Base-by-base conservation (phyloP, 441 rosid species). In the Dalechampia spathulata region DNA sequence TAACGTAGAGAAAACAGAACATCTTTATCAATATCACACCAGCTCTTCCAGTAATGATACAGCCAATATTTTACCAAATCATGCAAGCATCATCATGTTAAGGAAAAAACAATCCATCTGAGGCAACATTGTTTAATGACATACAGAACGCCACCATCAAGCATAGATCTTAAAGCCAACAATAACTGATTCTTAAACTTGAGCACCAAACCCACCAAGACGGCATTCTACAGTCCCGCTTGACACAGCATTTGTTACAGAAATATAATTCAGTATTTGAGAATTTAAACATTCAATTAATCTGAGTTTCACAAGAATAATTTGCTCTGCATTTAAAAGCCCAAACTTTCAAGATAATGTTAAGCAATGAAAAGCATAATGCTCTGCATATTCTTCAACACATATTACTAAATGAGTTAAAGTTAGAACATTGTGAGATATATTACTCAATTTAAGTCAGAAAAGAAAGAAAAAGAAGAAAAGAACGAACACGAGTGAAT, bases 21-120 rank as follows among this genome's bases (percentile, higher is more conserved):
- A 41, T 17, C 22, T 21, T 60, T 4, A n/a, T 34, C 44, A 57
- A 21, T 25, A 16, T 57, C 21, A 30, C 5, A 44, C 43, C 15
- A 7, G 23, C 30, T n/a, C 34, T 47, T 36, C 20, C 20, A 25
- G 21, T 20, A 28, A 20, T 30, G 32, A 37, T 12, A 46, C 36
- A n/a, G 23, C 15, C 20, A 58, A 58, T 34, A 30, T 46, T 58
- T 58, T 44, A 46, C 17, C 19, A n/a, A 34, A 36, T 34, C 16
- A 46, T 10, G 6, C 21, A 56, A 58, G 1, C 12, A 16, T 46
- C 17, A 34, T 3, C 21, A 9, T 21, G 34, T 16, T 23, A 19
- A 13, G n/a, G n/a, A n/a, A n/a, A n/a, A n/a, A n/a, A n/a, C n/a
- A n/a, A n/a, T n/a, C n/a, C n/a, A n/a, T n/a, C n/a, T n/a, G n/a